Evolutionary conservation across 2,329 filamentous ascomycete species (phyloP).

Genomic region (Aspergillus calidoustus): DNA sequence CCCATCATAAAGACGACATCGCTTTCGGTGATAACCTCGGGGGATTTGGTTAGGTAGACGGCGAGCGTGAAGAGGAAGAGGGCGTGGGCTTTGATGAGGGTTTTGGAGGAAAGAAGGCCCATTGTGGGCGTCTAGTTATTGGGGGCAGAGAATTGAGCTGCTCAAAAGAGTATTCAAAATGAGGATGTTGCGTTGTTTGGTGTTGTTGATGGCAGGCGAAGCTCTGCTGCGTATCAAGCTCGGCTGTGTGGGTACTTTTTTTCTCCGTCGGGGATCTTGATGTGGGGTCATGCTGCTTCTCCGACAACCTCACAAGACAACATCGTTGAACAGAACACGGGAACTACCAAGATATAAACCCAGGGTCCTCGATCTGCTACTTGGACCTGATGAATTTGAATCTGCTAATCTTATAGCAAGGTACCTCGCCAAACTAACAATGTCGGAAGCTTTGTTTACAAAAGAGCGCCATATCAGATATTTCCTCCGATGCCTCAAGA

Average conservation of each 20-base stretch:
- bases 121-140: conserved; percentile 54
- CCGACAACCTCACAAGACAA: background rate
- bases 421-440: conserved; percentile 15
- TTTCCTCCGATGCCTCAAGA: conserved; percentile 86
- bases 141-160: background rate
- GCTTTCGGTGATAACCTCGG: conserved; percentile 74
- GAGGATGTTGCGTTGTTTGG: conserved; percentile 12
- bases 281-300: conserved; percentile 30
- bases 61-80: conserved; percentile 84
- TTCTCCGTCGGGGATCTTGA: conserved; percentile 5
- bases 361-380: background rate
- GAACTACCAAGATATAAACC: background rate
- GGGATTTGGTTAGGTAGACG: conserved; percentile 80
- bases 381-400: background rate
- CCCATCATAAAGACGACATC: conserved; percentile 80
- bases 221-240: background rate
- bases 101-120: conserved; percentile 79
- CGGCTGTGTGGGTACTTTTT: conserved; percentile 3
- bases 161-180: background rate
- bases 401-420: conserved; percentile 4
- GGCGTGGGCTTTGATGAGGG: conserved; percentile 79
- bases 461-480: conserved; percentile 79
- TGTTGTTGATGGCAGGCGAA: background rate
- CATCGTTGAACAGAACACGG: background rate
- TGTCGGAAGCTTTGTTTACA: conserved; percentile 39